A percentile compares a stretch with the other conserved stretches of the same genome.
Evolutionary conservation across 2,329 filamentous ascomycete genomes (phyloP).

Genomic region (Beauveria medogensis): DNA sequence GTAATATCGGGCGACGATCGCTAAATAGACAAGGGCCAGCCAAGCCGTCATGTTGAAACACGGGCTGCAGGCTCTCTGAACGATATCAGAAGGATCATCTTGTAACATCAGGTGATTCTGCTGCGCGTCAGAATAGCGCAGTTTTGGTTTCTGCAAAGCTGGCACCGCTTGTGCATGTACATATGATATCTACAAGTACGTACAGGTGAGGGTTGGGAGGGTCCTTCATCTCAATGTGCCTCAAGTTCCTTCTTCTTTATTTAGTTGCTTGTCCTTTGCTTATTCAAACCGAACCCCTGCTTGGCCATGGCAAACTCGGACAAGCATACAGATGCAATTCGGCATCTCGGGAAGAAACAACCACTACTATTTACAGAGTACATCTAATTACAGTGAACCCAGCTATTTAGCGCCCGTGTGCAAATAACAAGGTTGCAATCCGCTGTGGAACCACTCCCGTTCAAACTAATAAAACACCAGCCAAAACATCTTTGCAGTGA

Average conservation of each 20-base stretch:
- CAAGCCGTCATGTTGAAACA: background rate
- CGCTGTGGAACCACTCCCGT: conserved; percentile 2
- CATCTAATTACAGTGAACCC: background rate
- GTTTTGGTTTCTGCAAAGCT: conserved; percentile 5
- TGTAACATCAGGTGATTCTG: conserved; percentile 5
- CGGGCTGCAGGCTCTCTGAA: background rate
- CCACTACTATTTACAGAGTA: too few relatives aligned
- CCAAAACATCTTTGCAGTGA: background rate
- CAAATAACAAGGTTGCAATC: background rate
- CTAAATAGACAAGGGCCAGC: background rate
- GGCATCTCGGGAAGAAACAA: background rate
- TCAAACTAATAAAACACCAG: background rate
- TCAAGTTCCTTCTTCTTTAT: background rate
- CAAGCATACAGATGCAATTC: background rate
- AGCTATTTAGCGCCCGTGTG: background rate
- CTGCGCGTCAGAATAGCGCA: conserved; percentile 10
- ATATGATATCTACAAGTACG: background rate
- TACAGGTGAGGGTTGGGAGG: too few relatives aligned
- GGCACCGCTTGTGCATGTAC: background rate
- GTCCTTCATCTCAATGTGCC: conserved; percentile 1
- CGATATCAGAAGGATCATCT: background rate
- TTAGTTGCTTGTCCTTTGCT: background rate
- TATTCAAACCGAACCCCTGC: background rate
- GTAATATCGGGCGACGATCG: background rate
- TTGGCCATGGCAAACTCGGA: too few relatives aligned